Evolutionary conservation across 164 flowering plant genomes (phyloP), one percentile per base, ranked within the genome.

Genomic region (Platanus orientalis): DNA sequence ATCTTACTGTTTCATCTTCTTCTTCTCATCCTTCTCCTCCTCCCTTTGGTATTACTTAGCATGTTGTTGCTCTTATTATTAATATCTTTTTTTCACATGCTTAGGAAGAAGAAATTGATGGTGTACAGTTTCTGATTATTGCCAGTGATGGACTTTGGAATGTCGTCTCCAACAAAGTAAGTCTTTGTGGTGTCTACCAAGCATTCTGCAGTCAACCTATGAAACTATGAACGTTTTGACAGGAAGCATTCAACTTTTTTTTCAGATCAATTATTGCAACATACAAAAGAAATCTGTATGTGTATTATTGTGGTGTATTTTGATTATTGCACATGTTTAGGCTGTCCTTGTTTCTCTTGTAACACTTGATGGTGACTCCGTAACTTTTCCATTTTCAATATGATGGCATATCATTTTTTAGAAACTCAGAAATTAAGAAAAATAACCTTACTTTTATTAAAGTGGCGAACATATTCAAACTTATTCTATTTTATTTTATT

Each of bases 91-190:
- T n/a, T n/a, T n/a, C 19, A 20, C 34, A 48, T 67, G 16, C 53
- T 21, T 59, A 90, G 96, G 96, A 85, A 72, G 91, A 85, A 81
- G 86, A 85, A 62, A 76, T 90, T 67, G 81, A 77, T 60, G 81
- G 71, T 56, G 78, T 90, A 1, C 93, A 90, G 23, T 87, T 90
- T 61, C 74, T 90, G 48, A 84, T 90, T 54, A 74, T 90, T 65
- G 97, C 97, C 29, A 90, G 93, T 69, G 97, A 90, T 79, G 97
- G 97, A 67, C 88, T 90, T 51, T 90, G 97, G 97, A 84, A 90
- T 81, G 93, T 87, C 52, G 54, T 90, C 42, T 83, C 97, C 57
- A 90, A 90, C 73, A 60, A 76, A 83, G 97, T 82, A 54, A 65
- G 71, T 58, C 0, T 49, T 14, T 9, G n/a, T n/a, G n/a, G n/a